A percentile compares a stretch with the other conserved stretches of the same genome.
phyloP scores from a whole-genome alignment of 164 flowering plant species.

The Vitis rotundifolia region DNA sequence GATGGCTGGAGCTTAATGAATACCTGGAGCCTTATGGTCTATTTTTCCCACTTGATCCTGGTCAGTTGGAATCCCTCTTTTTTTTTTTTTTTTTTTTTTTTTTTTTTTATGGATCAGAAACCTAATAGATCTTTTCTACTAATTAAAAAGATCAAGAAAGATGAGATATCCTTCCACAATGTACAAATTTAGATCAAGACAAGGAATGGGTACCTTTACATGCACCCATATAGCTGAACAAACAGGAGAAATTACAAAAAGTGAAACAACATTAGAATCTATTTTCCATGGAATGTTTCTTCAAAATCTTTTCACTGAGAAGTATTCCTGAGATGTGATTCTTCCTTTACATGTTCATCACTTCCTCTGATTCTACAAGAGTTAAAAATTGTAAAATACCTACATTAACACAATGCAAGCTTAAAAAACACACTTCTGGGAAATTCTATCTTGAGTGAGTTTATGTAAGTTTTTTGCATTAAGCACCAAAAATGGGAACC shows the following conservation, averaged over 20 bases:
- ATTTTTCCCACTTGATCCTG: slow-evolving; percentile 98
- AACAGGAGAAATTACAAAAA: no score
- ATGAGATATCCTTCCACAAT: no score
- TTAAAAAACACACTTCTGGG: not conserved
- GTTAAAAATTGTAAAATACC: no score
- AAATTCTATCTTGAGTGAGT: not conserved
- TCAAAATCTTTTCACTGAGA: not conserved
- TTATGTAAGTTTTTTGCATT: not conserved
- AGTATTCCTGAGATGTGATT: not conserved
- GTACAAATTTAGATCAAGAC: no score
- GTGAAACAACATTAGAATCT: no score
- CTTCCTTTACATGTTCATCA: not conserved
- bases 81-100: not conserved
- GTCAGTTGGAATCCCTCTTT: slow-evolving; percentile 31
- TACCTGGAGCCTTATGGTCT: slow-evolving; percentile 91
- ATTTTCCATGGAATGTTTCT: not conserved
- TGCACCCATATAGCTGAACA: no score
- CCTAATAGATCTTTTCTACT: no score
- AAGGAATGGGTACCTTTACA: no score
- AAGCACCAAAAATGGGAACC: no score
- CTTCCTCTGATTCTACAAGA: not conserved
- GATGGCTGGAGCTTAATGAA: slow-evolving; percentile 98
- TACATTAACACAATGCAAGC: not conserved
- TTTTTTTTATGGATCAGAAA: no score
- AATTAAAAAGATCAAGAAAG: no score